Percentiles rank a stretch among this genome's conserved stretches.
Evolutionary conservation across 768 basidiomycete genomes (phyloP).

Genomic region (Tulasnella sp.): DNA sequence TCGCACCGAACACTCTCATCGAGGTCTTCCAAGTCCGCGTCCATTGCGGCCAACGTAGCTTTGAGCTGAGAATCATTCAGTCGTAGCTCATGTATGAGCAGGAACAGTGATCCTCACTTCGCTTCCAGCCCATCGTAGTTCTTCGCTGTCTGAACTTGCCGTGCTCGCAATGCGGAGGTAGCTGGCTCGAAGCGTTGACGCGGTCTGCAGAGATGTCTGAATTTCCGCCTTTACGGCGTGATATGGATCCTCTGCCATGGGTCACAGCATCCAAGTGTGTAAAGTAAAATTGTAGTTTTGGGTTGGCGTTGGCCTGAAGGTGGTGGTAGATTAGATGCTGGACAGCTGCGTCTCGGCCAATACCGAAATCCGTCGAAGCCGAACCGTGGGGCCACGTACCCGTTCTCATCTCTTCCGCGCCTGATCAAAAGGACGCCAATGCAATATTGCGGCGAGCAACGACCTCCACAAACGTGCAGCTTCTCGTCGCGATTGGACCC

Average conservation of each 20-base stretch:
- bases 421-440: not conserved
- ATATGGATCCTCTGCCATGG: slow-evolving; percentile 62
- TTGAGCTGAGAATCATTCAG: slow-evolving; percentile 48
- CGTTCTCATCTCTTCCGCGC: not conserved
- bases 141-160: slow-evolving; percentile 70
- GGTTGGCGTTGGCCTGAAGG: not conserved
- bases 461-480: not conserved
- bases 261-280: not conserved
- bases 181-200: slow-evolving; percentile 67
- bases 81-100: not conserved
- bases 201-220: slow-evolving; percentile 66
- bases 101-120: slow-evolving; percentile 50
- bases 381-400: not conserved
- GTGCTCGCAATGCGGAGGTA: slow-evolving; percentile 74
- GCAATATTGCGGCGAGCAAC: not conserved
- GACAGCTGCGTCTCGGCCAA: not conserved
- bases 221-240: slow-evolving; percentile 83
- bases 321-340: not conserved
- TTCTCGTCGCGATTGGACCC: not conserved
- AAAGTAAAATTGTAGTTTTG: not conserved
- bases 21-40: slow-evolving; percentile 87
- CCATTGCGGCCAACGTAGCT: slow-evolving; percentile 69
- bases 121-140: slow-evolving; percentile 71
- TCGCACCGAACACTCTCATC: slow-evolving; percentile 86
- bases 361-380: not conserved